Evolutionary conservation across 768 basidiomycete species (phyloP), one percentile per base, ranked within the genome.

Genomic region (Tricholoma bakamatsutake): DNA sequence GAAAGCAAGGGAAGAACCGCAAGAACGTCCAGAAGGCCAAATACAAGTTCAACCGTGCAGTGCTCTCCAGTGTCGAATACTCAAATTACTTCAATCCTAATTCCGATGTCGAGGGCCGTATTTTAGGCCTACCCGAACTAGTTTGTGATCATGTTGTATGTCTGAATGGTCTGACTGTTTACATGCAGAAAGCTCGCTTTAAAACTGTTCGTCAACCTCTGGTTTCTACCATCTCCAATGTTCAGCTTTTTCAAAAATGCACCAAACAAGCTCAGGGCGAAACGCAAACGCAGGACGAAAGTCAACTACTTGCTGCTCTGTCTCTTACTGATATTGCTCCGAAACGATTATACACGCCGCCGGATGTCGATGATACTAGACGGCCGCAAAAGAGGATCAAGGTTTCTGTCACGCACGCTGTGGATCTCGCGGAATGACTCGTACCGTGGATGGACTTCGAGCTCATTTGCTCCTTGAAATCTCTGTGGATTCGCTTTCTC

Each of bases 341-440:
- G 48, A 70, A 68, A 57, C 77, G 80, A 58, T 65, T 72, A 54
- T 73, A 70, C 53, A 66, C 65, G 31, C 60, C 40, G 46, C 43
- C 46, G 53, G 57, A 58, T 50, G 42, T 27, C 28, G 52, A 57
- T 40, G 68, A 69, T 39, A 61, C 60, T 24, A 64, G 58, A n/a
- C 66, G 71, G 50, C 70, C 71, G 10, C 66, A 59, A 60, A 90
- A 89, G 74, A 88, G 80, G 64, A 62, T 83, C 57, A 92, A 90
- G 71, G 80, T 90, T 49, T 92, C 88, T 13, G 70, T 91, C 39
- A 81, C 82, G 39, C 67, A 76, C 55, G 82, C 79, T 49, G 80
- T 92, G 59, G 87, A 90, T 70, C 80, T 91, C 4, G 88, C 86
- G 31, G 88, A 91, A 68, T 91, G 69, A 68, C 55, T 43, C 28